A percentile compares a stretch with the other conserved stretches of the same genome.
phyloP scores from a whole-genome alignment of 208 protist species.

The Phytomonas sp. region DNA sequence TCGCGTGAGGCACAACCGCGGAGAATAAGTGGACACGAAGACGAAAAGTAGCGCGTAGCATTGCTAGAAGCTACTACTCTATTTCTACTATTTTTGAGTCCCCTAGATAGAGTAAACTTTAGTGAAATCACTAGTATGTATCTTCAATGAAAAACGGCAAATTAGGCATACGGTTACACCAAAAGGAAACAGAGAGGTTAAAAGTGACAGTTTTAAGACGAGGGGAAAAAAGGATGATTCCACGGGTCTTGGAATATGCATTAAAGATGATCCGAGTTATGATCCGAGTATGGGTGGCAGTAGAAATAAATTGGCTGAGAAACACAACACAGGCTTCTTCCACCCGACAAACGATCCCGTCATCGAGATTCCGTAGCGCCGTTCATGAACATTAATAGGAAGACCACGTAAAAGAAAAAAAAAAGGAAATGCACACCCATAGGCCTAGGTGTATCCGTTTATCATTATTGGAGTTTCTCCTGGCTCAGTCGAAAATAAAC shows the following conservation, averaged over 20 bases:
- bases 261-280: not conserved
- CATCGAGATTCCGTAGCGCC: not conserved
- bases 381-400: not conserved
- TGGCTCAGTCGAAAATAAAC: not conserved
- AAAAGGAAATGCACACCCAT: conserved; percentile 1
- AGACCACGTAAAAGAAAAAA: not conserved
- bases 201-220: not conserved
- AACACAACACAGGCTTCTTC: not conserved
- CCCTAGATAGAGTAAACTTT: not conserved
- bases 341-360: not conserved
- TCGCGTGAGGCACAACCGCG: conserved; percentile 56
- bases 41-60: conserved; percentile 52
- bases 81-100: not conserved
- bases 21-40: conserved; percentile 69
- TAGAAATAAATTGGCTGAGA: not conserved
- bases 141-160: not conserved
- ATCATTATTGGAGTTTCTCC: no score
- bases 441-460: no score
- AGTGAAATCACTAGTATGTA: not conserved
- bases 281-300: not conserved
- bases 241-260: not conserved
- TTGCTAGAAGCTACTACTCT: conserved; percentile 7
- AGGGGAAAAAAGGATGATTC: not conserved
- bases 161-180: not conserved
- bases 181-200: not conserved